These are phyloP conservation scores for Wolfiporia cocos DNA, from an alignment of 1,284 basidiomycete genomes.

Conservation along the genomic window DNA sequence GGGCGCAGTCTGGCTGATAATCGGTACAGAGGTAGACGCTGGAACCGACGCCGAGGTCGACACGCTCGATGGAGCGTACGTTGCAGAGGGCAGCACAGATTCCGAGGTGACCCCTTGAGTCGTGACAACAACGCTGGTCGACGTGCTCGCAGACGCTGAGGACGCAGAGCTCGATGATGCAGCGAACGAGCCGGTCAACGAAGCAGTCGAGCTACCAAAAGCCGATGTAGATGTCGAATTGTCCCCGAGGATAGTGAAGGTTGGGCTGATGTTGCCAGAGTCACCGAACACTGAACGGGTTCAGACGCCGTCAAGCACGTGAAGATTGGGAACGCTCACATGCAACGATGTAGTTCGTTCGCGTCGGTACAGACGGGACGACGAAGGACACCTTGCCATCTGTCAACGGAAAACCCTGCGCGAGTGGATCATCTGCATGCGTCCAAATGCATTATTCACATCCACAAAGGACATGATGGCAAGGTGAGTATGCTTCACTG, in stretches of 20 bases:
- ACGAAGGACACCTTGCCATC: constrained; percentile 19
- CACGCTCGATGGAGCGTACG: no score
- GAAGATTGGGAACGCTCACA: constrained; percentile 13
- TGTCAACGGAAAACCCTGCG: constrained; percentile 17
- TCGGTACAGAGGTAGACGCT: no score
- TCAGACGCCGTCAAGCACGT: constrained; percentile 2
- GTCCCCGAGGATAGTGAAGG: constrained; percentile 30
- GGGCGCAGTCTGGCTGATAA: no score
- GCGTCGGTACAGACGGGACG: constrained; percentile 20
- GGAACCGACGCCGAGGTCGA: neutral
- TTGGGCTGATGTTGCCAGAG: constrained; percentile 38
- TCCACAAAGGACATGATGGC: no score
- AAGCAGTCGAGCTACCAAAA: constrained; percentile 1
- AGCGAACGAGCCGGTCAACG: neutral
- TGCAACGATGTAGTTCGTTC: constrained; percentile 24
- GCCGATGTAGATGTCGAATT: constrained; percentile 9
- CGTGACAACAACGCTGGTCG: neutral
- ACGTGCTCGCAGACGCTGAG: neutral
- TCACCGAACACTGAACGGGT: constrained; percentile 39
- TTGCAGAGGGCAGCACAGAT: neutral
- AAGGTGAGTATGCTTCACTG: neutral
- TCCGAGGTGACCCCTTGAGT: neutral
- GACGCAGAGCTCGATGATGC: neutral
- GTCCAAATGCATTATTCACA: no score
- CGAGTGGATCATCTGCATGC: constrained; percentile 22